Conservation (phyloP, 2,329 filamentous ascomycete genomes). For the Colletotrichum navitas region DNA sequence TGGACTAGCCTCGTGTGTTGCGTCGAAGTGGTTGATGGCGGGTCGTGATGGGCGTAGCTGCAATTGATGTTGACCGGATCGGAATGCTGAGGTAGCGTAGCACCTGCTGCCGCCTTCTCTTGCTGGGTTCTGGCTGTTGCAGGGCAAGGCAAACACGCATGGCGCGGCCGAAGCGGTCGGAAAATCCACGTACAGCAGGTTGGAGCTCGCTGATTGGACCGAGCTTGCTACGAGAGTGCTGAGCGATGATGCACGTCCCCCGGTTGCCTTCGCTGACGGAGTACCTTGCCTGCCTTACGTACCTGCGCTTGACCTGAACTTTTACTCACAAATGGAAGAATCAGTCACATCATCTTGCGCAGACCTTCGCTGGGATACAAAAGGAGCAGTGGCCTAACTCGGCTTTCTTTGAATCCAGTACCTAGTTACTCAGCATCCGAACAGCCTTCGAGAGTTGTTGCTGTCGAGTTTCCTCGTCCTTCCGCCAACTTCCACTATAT, state of each 20-base stretch:
- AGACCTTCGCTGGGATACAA: not conserved
- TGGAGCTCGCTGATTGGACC: constrained; percentile 43
- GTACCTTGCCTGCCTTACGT: constrained; percentile 43
- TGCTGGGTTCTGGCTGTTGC: constrained; percentile 37
- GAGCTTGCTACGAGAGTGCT: constrained; percentile 36
- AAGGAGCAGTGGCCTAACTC: not conserved
- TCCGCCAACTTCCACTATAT: constrained; percentile 31
- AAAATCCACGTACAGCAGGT: constrained; percentile 38
- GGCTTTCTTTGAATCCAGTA: not conserved
- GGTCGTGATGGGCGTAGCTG: constrained; percentile 42
- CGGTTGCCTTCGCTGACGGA: constrained; percentile 39
- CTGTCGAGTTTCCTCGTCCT: constrained; percentile 8
- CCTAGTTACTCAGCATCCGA: not conserved
- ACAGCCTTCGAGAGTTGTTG: not conserved
- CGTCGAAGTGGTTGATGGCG: constrained; percentile 37
- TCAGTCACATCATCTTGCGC: not conserved
- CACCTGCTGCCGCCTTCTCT: constrained; percentile 40
- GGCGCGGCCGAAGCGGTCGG: constrained; percentile 51
- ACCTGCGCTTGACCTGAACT: not conserved
- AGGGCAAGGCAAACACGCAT: constrained; percentile 59
- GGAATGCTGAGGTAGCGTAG: constrained; percentile 48
- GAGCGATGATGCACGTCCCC: constrained; percentile 37
- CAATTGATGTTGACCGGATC: constrained; percentile 40
- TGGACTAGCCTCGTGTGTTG: constrained; percentile 24
- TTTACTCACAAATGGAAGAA: not conserved